Conservation (phyloP, 1,139 yeast genomes). For the Yamadazyma atlantica region DNA sequence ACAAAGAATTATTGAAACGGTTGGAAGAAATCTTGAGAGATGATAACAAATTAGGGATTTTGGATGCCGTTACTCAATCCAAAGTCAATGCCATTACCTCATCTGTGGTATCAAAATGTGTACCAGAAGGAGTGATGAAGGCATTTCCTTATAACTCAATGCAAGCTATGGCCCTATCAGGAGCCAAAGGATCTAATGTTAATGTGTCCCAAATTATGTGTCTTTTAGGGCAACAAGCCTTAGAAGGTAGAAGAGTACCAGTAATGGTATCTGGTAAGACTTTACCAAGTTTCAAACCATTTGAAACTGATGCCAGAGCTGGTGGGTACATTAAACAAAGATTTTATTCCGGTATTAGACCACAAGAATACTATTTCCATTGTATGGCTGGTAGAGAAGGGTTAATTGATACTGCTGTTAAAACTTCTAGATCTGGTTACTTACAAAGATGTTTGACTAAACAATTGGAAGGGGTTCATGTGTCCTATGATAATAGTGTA, state of each 20-base stretch:
- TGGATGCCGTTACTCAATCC: conserved; percentile 95
- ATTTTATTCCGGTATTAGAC: conserved; percentile 95
- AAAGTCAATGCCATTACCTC: conserved; percentile 92
- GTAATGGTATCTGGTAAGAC: conserved; percentile 99
- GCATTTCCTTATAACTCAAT: conserved; percentile 93
- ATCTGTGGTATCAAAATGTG: conserved; percentile 89
- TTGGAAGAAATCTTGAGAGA: conserved; percentile 94
- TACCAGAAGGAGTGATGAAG: conserved; percentile 95
- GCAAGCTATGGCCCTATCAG: conserved; percentile 99
- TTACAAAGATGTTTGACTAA: conserved; percentile 97
- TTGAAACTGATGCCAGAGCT: conserved; percentile 95
- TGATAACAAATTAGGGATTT: conserved; percentile 84
- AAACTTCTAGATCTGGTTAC: conserved; percentile 98
- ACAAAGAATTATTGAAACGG: conserved; percentile 81
- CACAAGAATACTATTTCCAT: conserved; percentile 99
- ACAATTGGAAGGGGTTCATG: conserved; percentile 96
- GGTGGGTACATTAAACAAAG: conserved; percentile 98
- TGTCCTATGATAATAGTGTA: conserved; percentile 90
- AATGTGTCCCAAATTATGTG: conserved; percentile 99
- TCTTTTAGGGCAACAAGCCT: conserved; percentile 96
- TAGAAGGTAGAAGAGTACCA: conserved; percentile 99
- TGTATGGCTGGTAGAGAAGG: conserved; percentile 99
- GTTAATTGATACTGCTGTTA: conserved; percentile 98
- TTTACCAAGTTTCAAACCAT: conserved; percentile 93
- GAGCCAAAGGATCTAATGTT: conserved; percentile 98